Base-by-base conservation (phyloP, 345 rosid genomes). In the Angophora floribunda region DNA sequence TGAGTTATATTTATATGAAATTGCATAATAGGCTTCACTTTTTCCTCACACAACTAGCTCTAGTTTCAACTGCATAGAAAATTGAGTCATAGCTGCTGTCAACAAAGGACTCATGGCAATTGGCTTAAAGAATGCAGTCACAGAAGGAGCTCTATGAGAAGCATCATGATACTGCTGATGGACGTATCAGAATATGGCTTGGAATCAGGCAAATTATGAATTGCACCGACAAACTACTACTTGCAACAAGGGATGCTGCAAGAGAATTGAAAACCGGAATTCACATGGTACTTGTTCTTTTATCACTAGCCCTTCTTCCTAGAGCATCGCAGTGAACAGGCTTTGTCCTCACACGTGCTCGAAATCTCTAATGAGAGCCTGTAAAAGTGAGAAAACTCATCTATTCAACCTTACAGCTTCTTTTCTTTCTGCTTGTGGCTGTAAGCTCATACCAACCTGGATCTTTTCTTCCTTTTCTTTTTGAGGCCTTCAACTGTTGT, bases 201-300 rank as follows among this genome's bases (percentile, higher is more conserved):
- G 97, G 96, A 86, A 90, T 95, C 70, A 93, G 97, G 92, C 95
- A 93, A 91, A 89, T 90, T 51, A 95, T 94, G 96, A 95, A 95
- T 91, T 87, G 95, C 86, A 92, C 96, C 86, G 96, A 95, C 89
- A 91, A 89, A 63, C 89, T 95, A 50, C 92, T 95, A 17, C 89
- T 92, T 65, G 93, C 93, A 89, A 94, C 97, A 51, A 92, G 93
- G 91, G 93, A 94, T 49, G 51, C 67, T 9, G 96, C 97, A 50
- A 90, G 88, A 91, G 96, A 95, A 87, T 89, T 95, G 87, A 90
- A 91, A 85, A 95, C 97, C 55, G 97, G 96, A 89, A 94, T 95
- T 86, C 96, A 94, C 88, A 95, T 95, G 97, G 96, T 95, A 93
- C 70, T 47, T 30, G 47, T 87, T 50, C 32, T 30, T 59, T 45